Base-by-base conservation (phyloP, 805 yeast genomes). In the Hanseniaspora valbyensis region DNA sequence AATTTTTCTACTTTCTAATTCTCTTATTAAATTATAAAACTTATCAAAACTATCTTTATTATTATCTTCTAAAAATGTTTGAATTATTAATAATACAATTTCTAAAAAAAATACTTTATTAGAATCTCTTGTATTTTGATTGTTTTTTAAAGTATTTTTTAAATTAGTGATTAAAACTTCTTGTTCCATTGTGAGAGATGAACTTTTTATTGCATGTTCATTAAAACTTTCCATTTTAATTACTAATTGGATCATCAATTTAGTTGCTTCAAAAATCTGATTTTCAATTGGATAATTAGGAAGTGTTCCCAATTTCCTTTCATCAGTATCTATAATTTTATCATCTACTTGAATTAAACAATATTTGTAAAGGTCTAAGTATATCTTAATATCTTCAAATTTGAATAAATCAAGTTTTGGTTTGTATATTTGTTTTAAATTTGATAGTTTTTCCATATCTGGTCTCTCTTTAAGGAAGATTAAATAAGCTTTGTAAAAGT, bases 11-110 rank as follows among this genome's bases (percentile, higher is more conserved):
- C 6, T 12, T 37, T 37, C 41, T 16, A 45, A n/a, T 12, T 34
- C 39, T 10, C 8, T 39, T 16, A 45, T 45, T 14, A 45, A 29
- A 4, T 21, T 14, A 24, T 22, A 39, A 28, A 29, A 45, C 30
- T 45, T 45, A 25, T 18, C 19, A 14, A 45, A 45, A 18, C 39
- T 38, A 9, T 45, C 42, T 19, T 30, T 18, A 4, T 29, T 24
- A 12, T 22, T 45, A 9, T 45, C 50, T 12, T 45, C 39, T n/a
- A 45, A 9, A 21, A 38, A 21, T 16, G 42, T 30, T 45, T 33
- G 30, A 2, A 45, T 13, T 10, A 45, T 29, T 10, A 40, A 45
- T 9, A 45, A 26, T 6, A 45, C 25, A 26, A 45, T 34, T 18
- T 38, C 43, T 25, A 45, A 24, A 39, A 38, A 45, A 14, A 40